A percentile compares a stretch with the other conserved stretches of the same genome.
phyloP scores from a whole-genome alignment of 805 yeast genomes.

The Ogataea sp. region DNA sequence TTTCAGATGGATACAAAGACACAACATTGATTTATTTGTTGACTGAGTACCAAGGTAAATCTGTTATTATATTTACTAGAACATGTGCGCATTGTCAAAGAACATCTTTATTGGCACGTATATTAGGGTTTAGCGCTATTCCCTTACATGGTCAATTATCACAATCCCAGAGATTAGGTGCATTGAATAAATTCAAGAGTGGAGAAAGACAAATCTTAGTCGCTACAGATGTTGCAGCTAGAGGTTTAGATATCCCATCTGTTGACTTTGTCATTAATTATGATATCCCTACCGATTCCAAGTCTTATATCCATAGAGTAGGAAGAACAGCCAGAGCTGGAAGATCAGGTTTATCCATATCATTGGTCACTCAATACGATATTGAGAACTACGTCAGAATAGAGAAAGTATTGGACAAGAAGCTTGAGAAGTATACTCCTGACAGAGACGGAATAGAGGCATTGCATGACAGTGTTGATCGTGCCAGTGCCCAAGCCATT shows the following conservation, averaged over 20 bases:
- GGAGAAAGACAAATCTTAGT: conserved; percentile 62
- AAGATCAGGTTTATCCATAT: conserved; percentile 77
- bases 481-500: conserved; percentile 86
- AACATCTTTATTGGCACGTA: conserved; percentile 71
- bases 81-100: conserved; percentile 95
- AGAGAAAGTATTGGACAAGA: conserved; percentile 78
- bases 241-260: conserved; percentile 93
- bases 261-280: conserved; percentile 87
- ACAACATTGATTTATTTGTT: conserved; percentile 76
- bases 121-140: conserved; percentile 79
- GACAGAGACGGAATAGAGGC: conserved; percentile 71
- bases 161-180: conserved; percentile 78
- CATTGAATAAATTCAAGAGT: conserved; percentile 69
- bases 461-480: conserved; percentile 80
- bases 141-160: conserved; percentile 92
- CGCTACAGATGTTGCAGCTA: conserved; percentile 91
- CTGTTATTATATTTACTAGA: conserved; percentile 83
- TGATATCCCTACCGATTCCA: conserved; percentile 94
- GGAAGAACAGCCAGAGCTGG: conserved; percentile 99
- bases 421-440: conserved; percentile 75
- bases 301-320: conserved; percentile 92
- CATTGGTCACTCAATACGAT: conserved; percentile 91
- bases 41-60: conserved; percentile 78
- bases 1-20: conserved; percentile 88
- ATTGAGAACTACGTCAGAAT: conserved; percentile 81